Evolutionary conservation across 2,329 filamentous ascomycete species (phyloP), one percentile per base, ranked within the genome.

Genomic region (Amphichorda felina): DNA sequence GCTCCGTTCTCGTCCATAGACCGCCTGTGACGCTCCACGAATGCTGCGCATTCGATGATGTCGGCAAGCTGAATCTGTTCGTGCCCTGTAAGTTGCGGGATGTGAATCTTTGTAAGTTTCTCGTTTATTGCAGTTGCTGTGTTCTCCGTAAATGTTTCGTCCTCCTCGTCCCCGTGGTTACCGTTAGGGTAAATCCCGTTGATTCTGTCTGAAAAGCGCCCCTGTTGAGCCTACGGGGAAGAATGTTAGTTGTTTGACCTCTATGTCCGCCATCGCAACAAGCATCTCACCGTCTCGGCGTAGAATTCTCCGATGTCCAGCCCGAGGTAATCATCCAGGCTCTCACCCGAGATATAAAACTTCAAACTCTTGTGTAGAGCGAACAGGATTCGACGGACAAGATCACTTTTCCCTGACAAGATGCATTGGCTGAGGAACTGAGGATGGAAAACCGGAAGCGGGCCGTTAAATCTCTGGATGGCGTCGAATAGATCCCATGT

Each of bases 1-100:
- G 83, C 81, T 4, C 83, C 88, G 49, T 94, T 94, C 47, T 85
- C 83, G 49, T 95, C 88, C 60, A 95, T 82, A 3, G 87, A 94
- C 5, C 85, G 75, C 14, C 86, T 75, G 49, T 95, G 85, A 48
- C 82, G 83, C 53, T 94, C 86, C 1, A 94, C 84, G 27, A 83
- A 74, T 4, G 83, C 82, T 30, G 82, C 75, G 41, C 87, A 94
- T 56, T 94, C 85, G 25, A 91, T 71, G 33, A 88, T 88, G 48
- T 91, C 81, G 13, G 82, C 80, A 2, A 94, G 63, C 45, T 84
- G 82, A 37, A 93, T 89, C 49, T 94, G 87, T 50, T 94, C 85
- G 39, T 84, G 81, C 21, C 81, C 81, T 1, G 86, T 87, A 1
- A 95, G 67, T 43, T 91, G 79, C 1, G 83, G 78, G 21, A 95